phyloP scores from a whole-genome alignment of 2,329 filamentous ascomycete species.

The Ophiosphaerella narmari region DNA sequence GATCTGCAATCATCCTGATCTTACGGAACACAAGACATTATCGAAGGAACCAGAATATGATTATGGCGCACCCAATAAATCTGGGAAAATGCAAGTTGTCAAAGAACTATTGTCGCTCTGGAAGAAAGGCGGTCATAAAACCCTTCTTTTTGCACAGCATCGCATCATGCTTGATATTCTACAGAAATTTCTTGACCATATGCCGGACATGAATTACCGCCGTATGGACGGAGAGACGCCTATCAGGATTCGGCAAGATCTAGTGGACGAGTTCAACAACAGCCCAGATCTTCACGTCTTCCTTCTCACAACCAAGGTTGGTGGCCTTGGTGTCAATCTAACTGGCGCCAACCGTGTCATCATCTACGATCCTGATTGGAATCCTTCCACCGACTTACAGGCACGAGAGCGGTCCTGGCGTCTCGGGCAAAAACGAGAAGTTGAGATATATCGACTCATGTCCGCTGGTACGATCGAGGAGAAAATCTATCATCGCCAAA shows the following conservation, averaged over 20 bases:
- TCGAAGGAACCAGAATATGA: constrained; percentile 68
- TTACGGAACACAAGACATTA: constrained; percentile 69
- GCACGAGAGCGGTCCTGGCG: constrained; percentile 95
- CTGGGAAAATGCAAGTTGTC: constrained; percentile 95
- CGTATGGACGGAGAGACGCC: constrained; percentile 94
- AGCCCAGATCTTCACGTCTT: constrained; percentile 82
- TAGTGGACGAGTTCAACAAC: constrained; percentile 93
- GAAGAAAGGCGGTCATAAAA: constrained; percentile 93
- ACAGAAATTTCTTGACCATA: constrained; percentile 73
- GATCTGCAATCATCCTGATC: constrained; percentile 96
- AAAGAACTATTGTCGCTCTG: constrained; percentile 85
- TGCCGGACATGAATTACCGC: constrained; percentile 74
- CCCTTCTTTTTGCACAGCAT: constrained; percentile 88
- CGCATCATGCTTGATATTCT: constrained; percentile 95
- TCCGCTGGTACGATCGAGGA: constrained; percentile 97
- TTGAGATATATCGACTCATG: constrained; percentile 97
- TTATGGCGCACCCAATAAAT: constrained; percentile 79
- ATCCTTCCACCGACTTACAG: constrained; percentile 94
- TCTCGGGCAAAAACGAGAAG: constrained; percentile 89
- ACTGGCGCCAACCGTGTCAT: constrained; percentile 96
- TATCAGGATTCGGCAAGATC: constrained; percentile 82
- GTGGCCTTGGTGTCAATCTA: constrained; percentile 89
- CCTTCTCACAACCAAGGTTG: constrained; percentile 91
- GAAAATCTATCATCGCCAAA: constrained; percentile 98
- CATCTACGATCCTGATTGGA: constrained; percentile 99